phyloP scores from a whole-genome alignment of 495 filamentous ascomycete species.

The Aspergillus olivimuriae region DNA sequence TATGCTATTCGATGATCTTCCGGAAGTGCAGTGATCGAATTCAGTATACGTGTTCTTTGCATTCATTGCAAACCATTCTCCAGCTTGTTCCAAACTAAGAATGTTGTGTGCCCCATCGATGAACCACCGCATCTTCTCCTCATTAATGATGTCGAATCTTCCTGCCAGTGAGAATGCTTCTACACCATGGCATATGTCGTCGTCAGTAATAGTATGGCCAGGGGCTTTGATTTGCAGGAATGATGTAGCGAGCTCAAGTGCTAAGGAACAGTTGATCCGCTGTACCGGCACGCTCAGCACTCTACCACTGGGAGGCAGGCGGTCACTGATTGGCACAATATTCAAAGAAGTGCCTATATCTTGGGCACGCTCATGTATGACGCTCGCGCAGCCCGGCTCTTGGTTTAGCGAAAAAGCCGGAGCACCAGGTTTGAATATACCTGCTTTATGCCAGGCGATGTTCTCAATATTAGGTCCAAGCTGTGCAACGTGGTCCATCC shows the following conservation, averaged over 20 bases:
- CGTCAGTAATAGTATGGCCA: constrained; percentile 6
- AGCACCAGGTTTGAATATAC: constrained; percentile 66
- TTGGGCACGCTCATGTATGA: constrained; percentile 55
- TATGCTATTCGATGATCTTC: background rate
- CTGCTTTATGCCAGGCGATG: constrained; percentile 88
- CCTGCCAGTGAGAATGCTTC: constrained; percentile 37
- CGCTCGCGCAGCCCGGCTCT: constrained; percentile 43
- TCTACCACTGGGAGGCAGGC: constrained; percentile 17
- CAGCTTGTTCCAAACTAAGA: constrained; percentile 33
- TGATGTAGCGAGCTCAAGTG: constrained; percentile 21
- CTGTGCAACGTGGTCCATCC: constrained; percentile 69
- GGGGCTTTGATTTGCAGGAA: constrained; percentile 21
- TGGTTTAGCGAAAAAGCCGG: constrained; percentile 66
- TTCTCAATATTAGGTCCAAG: constrained; percentile 69
- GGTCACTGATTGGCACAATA: constrained; percentile 49
- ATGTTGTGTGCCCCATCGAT: constrained; percentile 46
- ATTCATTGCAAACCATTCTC: constrained; percentile 36
- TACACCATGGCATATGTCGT: constrained; percentile 28
- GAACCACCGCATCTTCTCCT: constrained; percentile 31
- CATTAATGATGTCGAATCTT: constrained; percentile 35
- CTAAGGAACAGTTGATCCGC: constrained; percentile 34
- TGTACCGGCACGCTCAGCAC: constrained; percentile 30
- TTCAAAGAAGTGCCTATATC: constrained; percentile 53
- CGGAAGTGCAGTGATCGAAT: background rate
- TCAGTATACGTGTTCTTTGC: background rate